Evolutionary conservation across 495 filamentous ascomycete species (phyloP).

Genomic region (Xylaria curta): DNA sequence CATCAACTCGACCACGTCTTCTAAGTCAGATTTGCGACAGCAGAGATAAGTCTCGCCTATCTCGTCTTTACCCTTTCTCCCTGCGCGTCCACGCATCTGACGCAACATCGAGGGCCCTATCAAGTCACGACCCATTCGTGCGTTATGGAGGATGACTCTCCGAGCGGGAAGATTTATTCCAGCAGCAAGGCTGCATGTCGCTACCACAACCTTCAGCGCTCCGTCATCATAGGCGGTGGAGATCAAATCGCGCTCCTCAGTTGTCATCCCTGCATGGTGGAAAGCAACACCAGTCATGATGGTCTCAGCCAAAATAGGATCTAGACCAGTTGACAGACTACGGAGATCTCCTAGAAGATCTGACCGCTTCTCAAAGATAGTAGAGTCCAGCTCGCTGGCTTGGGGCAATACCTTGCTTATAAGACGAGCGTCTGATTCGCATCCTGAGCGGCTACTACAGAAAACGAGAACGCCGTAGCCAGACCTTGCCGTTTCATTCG

Average conservation of each 20-base stretch:
- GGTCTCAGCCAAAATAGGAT: constrained; percentile 69
- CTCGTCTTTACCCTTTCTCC: constrained; percentile 83
- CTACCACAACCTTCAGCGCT: constrained; percentile 73
- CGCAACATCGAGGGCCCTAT: constrained; percentile 76
- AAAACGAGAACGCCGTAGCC: constrained; percentile 80
- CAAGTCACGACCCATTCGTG: constrained; percentile 77
- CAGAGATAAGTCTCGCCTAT: constrained; percentile 82
- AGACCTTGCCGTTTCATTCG: constrained; percentile 67
- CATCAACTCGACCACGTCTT: constrained; percentile 72
- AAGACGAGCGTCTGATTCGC: constrained; percentile 67
- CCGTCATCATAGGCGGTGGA: constrained; percentile 76
- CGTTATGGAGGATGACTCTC: constrained; percentile 79
- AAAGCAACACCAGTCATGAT: constrained; percentile 74
- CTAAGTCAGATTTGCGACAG: constrained; percentile 72
- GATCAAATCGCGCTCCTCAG: constrained; percentile 79
- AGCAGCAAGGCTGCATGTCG: constrained; percentile 84
- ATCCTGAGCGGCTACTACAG: constrained; percentile 69
- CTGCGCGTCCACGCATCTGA: constrained; percentile 85
- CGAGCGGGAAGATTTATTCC: constrained; percentile 80
- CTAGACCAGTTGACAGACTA: constrained; percentile 70
- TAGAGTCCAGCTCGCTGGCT: constrained; percentile 47
- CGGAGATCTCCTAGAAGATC: constrained; percentile 74
- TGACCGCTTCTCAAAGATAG: constrained; percentile 62
- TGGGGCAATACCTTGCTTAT: constrained; percentile 68
- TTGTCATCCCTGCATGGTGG: constrained; percentile 82